phyloP scores from a whole-genome alignment of 2,329 filamentous ascomycete genomes.

The Hypoxylon sp. region DNA sequence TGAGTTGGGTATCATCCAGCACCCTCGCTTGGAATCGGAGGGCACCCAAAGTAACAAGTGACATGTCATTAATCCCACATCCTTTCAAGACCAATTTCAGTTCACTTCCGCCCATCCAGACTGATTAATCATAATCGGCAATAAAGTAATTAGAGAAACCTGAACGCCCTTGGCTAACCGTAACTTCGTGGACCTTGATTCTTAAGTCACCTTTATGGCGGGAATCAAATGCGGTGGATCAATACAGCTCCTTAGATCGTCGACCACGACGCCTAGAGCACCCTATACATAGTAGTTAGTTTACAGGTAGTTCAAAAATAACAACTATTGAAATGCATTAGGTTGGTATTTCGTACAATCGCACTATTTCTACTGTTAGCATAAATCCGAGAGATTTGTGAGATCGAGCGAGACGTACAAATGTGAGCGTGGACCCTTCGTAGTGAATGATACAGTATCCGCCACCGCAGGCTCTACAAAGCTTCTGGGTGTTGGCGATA shows the following conservation, averaged over 20 bases:
- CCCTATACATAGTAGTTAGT: slow-evolving; percentile 43
- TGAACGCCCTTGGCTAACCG: slow-evolving; percentile 11
- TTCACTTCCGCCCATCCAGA: slow-evolving; percentile 3
- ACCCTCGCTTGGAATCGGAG: slow-evolving; percentile 11
- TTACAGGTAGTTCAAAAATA: background rate
- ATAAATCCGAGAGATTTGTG: background rate
- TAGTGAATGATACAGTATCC: slow-evolving; percentile 88
- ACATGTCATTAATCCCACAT: slow-evolving; percentile 5
- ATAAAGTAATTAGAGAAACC: slow-evolving; percentile 23
- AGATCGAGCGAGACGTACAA: slow-evolving; percentile 52
- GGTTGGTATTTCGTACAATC: slow-evolving; percentile 52
- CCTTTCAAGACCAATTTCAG: slow-evolving; percentile 2
- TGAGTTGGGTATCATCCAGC: slow-evolving; percentile 38
- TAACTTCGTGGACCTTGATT: too few species aligned
- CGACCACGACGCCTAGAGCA: slow-evolving; percentile 50
- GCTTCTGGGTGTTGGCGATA: slow-evolving; percentile 73
- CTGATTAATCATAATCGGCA: slow-evolving; percentile 6
- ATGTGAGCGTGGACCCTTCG: slow-evolving; percentile 76
- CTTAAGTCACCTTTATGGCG: too few species aligned
- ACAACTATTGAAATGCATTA: background rate
- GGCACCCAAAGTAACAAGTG: slow-evolving; percentile 8
- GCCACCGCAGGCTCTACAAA: slow-evolving; percentile 76
- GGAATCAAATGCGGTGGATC: too few species aligned
- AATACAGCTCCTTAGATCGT: slow-evolving; percentile 41
- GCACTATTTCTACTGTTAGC: slow-evolving; percentile 52